phyloP scores from a whole-genome alignment of 2,329 filamentous ascomycete genomes.

The Pyricularia sp. region DNA sequence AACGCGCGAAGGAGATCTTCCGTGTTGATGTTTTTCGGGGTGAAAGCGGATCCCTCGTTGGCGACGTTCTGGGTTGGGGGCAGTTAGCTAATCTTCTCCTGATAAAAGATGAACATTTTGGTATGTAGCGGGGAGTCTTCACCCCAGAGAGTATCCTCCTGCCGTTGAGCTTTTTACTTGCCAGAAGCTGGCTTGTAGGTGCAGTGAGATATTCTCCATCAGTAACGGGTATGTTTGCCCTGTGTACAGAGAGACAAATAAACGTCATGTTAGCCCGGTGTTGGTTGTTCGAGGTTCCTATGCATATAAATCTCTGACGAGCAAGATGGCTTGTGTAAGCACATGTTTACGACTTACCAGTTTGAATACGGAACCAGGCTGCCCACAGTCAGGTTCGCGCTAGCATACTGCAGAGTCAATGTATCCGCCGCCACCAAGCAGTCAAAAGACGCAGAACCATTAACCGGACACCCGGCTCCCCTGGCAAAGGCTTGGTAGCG shows the following conservation, averaged over 20 bases:
- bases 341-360: constrained; percentile 5
- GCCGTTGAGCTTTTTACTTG: constrained; percentile 17
- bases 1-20: constrained; percentile 24
- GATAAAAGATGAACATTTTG: background rate
- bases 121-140: background rate
- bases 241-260: background rate
- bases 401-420: constrained; percentile 14
- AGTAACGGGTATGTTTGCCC: constrained; percentile 21
- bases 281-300: too few species aligned
- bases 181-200: constrained; percentile 17
- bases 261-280: background rate
- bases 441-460: constrained; percentile 10
- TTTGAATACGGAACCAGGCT: constrained; percentile 9
- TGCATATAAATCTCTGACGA: too few species aligned
- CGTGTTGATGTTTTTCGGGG: constrained; percentile 28
- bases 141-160: constrained; percentile 11
- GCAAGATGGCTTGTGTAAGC: background rate
- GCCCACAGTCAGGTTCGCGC: constrained; percentile 10
- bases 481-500: constrained; percentile 31
- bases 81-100: background rate
- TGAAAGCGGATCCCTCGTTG: constrained; percentile 34
- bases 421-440: constrained; percentile 17
- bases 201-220: constrained; percentile 19
- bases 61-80: constrained; percentile 23
- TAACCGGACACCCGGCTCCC: constrained; percentile 23